Evolutionary conservation across 169 alveolate genomes (phyloP).

Genomic region (Plasmodium relictum): DNA sequence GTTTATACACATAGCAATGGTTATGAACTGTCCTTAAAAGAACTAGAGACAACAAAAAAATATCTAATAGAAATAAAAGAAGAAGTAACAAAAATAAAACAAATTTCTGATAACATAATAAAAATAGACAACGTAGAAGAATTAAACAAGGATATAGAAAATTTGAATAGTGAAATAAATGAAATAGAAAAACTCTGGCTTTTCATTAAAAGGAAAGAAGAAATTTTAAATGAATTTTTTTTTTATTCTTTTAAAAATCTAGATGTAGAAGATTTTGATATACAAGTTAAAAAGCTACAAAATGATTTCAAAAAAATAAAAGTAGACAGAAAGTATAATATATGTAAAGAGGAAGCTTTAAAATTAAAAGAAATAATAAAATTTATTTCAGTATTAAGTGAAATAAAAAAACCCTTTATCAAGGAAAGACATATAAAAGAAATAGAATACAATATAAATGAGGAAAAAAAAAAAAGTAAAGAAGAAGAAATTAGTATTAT

Average conservation of each 20-base stretch:
- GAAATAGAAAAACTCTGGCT: constrained; percentile 70
- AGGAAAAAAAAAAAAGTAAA: constrained; percentile 36
- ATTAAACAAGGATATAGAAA: constrained; percentile 48
- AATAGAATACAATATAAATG: constrained; percentile 57
- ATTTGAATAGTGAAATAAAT: constrained; percentile 32
- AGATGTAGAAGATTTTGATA: constrained; percentile 71
- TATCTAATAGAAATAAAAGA: constrained; percentile 48
- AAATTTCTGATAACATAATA: constrained; percentile 45
- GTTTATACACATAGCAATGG: constrained; percentile 64
- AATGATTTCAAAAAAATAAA: constrained; percentile 61
- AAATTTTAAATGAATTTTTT: constrained; percentile 40
- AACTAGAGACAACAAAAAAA: constrained; percentile 53
- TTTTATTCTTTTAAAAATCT: constrained; percentile 44
- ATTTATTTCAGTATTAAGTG: constrained; percentile 56
- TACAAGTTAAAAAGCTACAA: constrained; percentile 45
- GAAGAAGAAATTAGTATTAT: constrained; percentile 44
- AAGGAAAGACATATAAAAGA: constrained; percentile 72
- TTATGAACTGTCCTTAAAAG: constrained; percentile 39
- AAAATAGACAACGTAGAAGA: constrained; percentile 69
- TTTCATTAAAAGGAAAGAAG: constrained; percentile 61
- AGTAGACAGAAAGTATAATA: constrained; percentile 64
- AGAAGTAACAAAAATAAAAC: constrained; percentile 35
- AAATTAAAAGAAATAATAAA: constrained; percentile 52
- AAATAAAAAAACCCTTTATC: constrained; percentile 44
- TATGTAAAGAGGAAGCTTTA: constrained; percentile 63